phyloP scores from a whole-genome alignment of 176 grass and related monocot genomes.

The Avena atlantica region DNA sequence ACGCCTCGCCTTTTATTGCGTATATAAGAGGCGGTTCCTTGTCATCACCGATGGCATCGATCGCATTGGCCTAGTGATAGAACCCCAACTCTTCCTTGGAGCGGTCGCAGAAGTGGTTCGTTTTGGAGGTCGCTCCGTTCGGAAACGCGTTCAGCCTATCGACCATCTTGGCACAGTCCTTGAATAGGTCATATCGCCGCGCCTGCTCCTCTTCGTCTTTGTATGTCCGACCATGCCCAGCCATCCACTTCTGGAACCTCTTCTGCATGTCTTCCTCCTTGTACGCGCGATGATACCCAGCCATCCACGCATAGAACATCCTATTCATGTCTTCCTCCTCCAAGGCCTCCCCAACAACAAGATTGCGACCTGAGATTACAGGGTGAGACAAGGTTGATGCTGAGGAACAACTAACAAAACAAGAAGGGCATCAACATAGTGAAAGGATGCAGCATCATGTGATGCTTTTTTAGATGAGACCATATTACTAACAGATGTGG shows the following conservation, averaged over 20 bases:
- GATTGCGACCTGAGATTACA: neutral
- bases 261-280: neutral
- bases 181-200: neutral
- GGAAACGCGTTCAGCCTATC: neutral
- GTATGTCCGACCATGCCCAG: no score
- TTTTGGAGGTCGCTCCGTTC: neutral
- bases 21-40: neutral
- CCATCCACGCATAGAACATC: neutral
- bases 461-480: no score
- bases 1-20: neutral
- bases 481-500: no score
- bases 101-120: conserved; percentile 4
- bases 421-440: neutral
- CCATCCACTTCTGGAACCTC: no score
- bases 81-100: neutral
- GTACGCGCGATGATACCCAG: neutral
- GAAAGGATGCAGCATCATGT: no score
- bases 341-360: no score
- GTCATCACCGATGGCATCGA: neutral
- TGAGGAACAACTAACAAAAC: neutral
- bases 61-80: neutral
- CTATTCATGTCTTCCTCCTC: neutral
- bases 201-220: neutral
- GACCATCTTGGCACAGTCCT: neutral
- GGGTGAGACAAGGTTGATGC: neutral